These are phyloP conservation scores for Epichloe uncinata DNA, from an alignment of 2,329 filamentous ascomycete species.

Conservation along the genomic window DNA sequence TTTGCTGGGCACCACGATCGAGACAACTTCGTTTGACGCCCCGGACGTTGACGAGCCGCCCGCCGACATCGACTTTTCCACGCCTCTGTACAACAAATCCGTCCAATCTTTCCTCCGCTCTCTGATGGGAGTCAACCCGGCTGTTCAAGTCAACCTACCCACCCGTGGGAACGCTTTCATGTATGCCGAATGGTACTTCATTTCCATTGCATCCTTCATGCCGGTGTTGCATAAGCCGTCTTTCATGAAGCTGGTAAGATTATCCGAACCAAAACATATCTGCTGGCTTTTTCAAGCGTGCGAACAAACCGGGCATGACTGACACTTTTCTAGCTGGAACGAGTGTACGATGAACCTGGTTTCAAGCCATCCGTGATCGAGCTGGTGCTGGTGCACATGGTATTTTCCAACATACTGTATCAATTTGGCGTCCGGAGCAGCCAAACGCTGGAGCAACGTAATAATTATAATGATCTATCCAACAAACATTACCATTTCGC, in stretches of 20 bases:
- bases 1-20: conserved; percentile 66
- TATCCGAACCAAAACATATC: no score
- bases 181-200: conserved; percentile 64
- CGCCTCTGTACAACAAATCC: conserved; percentile 55
- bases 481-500: conserved; percentile 71
- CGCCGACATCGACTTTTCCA: conserved; percentile 23
- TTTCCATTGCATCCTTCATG: conserved; percentile 56
- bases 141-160: conserved; percentile 47
- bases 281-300: background rate
- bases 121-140: conserved; percentile 45
- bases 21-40: conserved; percentile 59
- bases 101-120: conserved; percentile 57
- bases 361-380: conserved; percentile 52
- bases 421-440: conserved; percentile 62
- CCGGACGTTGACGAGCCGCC: conserved; percentile 48
- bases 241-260: conserved; percentile 52
- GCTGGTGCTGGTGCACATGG: conserved; percentile 60
- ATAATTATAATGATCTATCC: conserved; percentile 47
- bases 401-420: conserved; percentile 65
- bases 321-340: conserved; percentile 32
- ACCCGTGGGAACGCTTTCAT: conserved; percentile 49
- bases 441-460: conserved; percentile 38
- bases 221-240: conserved; percentile 67
- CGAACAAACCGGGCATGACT: background rate
- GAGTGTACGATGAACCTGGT: conserved; percentile 55